A percentile compares a stretch with the other conserved stretches of the same genome.
phyloP scores from a whole-genome alignment of 148 eudicot genomes.

The Rhododendron ovatum region DNA sequence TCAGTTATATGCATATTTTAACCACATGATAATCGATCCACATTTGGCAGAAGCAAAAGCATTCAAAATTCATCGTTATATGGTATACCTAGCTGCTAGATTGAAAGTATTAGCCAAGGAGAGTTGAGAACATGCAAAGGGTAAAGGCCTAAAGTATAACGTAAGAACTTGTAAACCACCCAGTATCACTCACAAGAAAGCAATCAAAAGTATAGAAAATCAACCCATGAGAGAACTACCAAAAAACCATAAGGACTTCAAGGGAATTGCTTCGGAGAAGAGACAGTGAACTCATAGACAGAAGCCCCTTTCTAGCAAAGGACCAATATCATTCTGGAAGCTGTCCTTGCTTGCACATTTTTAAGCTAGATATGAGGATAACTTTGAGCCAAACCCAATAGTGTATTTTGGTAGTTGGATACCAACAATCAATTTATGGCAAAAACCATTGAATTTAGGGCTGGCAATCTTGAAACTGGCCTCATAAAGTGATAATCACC shows the following conservation, averaged over 20 bases:
- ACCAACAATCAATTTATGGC: too few species aligned
- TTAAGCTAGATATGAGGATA: not conserved
- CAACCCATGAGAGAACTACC: not conserved
- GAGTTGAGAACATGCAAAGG: not conserved
- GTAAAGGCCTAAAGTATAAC: not conserved
- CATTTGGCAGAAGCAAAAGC: not conserved
- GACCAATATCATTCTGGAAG: not conserved
- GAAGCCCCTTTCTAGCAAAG: not conserved
- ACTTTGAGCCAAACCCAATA: not conserved
- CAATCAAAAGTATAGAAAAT: not conserved
- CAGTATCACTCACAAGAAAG: not conserved
- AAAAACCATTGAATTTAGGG: not conserved
- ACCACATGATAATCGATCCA: not conserved
- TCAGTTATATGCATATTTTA: not conserved
- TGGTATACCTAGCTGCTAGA: not conserved
- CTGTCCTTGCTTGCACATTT: not conserved
- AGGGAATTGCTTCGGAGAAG: not conserved
- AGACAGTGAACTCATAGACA: not conserved
- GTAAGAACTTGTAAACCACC: not conserved
- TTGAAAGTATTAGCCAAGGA: not conserved
- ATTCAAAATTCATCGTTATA: not conserved
- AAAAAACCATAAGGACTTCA: not conserved
- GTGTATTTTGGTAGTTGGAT: not conserved
- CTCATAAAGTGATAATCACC: not conserved
- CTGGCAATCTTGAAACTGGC: not conserved